Evolutionary conservation across 2,329 filamentous ascomycete genomes (phyloP).

Genomic region (Exserohilum rostratum): DNA sequence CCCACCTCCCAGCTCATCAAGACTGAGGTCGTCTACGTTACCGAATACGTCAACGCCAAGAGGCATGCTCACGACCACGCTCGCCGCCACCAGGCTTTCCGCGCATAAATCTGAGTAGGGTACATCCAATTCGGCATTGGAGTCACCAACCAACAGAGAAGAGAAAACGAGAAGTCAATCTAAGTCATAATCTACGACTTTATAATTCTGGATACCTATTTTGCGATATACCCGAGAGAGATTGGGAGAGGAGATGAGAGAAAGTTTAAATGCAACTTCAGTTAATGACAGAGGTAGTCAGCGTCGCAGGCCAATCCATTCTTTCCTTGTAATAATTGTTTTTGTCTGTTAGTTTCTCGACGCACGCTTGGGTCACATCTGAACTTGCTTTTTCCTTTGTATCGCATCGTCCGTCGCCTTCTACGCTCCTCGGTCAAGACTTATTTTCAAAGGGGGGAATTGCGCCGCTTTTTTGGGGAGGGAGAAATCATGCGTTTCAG

Average conservation of each 20-base stretch:
- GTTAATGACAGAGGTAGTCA: constrained; percentile 46
- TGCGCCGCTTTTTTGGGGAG: background rate
- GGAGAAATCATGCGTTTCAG: background rate
- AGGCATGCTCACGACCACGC: constrained; percentile 41
- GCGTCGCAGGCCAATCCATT: constrained; percentile 47
- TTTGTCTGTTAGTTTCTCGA: constrained; percentile 22
- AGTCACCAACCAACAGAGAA: too few relatives aligned
- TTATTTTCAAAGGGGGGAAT: background rate
- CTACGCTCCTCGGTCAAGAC: constrained; percentile 9
- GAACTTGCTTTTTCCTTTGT: constrained; percentile 17
- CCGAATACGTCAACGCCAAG: constrained; percentile 42
- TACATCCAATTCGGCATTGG: too few relatives aligned
- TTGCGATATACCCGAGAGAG: constrained; percentile 37
- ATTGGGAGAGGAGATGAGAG: constrained; percentile 27
- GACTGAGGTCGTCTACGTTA: constrained; percentile 43
- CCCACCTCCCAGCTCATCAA: constrained; percentile 17
- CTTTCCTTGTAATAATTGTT: constrained; percentile 32
- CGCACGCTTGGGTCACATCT: constrained; percentile 35
- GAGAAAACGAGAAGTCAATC: too few relatives aligned
- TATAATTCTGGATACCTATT: constrained; percentile 37
- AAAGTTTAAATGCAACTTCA: constrained; percentile 31
- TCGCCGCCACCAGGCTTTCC: constrained; percentile 41
- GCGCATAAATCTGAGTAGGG: constrained; percentile 31
- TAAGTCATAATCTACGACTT: constrained; percentile 22
- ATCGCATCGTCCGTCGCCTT: constrained; percentile 10